A percentile compares a stretch with the other conserved stretches of the same genome.
These are phyloP conservation scores for Exophiala calicioides DNA, from an alignment of 2,329 filamentous ascomycete genomes.

Conservation along the genomic window DNA sequence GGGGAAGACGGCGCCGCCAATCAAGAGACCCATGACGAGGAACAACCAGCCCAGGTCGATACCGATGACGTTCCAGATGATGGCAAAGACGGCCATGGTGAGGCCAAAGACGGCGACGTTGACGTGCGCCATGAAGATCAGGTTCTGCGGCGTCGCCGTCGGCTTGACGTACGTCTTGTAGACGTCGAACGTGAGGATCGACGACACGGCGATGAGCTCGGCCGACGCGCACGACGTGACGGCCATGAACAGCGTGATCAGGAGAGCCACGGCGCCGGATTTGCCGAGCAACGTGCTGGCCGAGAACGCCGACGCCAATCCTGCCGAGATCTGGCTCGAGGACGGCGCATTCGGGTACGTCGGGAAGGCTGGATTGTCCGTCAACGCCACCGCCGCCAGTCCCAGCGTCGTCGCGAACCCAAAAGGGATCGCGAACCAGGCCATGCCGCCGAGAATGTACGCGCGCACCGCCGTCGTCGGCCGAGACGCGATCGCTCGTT, in stretches of 20 bases:
- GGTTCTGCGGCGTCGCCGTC: conserved; percentile 66
- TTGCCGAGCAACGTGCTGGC: conserved; percentile 32
- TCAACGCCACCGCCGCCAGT: conserved; percentile 48
- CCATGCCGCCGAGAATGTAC: conserved; percentile 46
- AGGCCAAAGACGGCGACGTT: conserved; percentile 65
- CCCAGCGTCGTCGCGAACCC: conserved; percentile 50
- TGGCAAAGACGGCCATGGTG: conserved; percentile 26
- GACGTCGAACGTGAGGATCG: conserved; percentile 83
- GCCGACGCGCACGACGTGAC: conserved; percentile 81
- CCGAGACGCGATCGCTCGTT: conserved; percentile 45
- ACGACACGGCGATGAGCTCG: conserved; percentile 82
- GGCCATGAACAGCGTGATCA: conserved; percentile 35
- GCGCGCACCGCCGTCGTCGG: conserved; percentile 42
- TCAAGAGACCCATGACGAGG: conserved; percentile 80
- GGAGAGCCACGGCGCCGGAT: conserved; percentile 31
- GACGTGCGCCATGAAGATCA: conserved; percentile 77
- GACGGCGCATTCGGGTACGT: conserved; percentile 36
- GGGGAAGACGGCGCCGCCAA: conserved; percentile 79
- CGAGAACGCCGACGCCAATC: conserved; percentile 31
- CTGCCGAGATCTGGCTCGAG: conserved; percentile 29
- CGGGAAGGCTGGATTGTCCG: conserved; percentile 45
- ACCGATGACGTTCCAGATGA: conserved; percentile 23
- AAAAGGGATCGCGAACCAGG: conserved; percentile 53
- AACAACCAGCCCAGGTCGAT: conserved; percentile 26
- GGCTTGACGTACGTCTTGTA: conserved; percentile 87